phyloP scores from a whole-genome alignment of 169 alveolate species.

The Eimeria acervulina region DNA sequence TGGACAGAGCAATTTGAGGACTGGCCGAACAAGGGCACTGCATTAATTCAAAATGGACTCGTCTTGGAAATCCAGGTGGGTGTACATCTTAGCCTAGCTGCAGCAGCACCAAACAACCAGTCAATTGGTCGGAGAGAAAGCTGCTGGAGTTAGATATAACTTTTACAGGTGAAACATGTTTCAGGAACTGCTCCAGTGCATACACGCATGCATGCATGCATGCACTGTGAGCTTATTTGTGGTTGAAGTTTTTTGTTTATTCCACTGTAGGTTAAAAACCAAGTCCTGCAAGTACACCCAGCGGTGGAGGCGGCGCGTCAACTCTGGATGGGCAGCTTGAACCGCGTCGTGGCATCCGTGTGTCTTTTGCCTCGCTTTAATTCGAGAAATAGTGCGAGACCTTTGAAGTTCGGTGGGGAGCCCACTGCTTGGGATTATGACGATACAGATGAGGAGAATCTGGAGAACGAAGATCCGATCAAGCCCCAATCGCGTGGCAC shows the following conservation, averaged over 20 bases:
- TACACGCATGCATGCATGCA: background rate
- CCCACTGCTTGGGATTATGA: constrained; percentile 28
- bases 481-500: constrained; percentile 54
- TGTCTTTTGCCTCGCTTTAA: constrained; percentile 80
- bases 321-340: constrained; percentile 83
- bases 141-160: background rate
- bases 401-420: constrained; percentile 52
- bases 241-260: background rate
- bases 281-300: constrained; percentile 81
- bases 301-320: constrained; percentile 86
- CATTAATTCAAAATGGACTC: constrained; percentile 57
- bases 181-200: background rate
- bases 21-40: constrained; percentile 85
- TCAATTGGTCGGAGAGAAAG: background rate
- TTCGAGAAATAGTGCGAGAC: constrained; percentile 11
- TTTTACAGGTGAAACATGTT: background rate
- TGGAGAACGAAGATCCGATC: constrained; percentile 46
- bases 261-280: constrained; percentile 68
- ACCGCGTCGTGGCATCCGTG: constrained; percentile 78
- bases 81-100: background rate
- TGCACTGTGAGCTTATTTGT: background rate
- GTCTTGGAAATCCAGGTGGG: constrained; percentile 78
- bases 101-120: background rate
- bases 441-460: constrained; percentile 12
- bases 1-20: constrained; percentile 85